Evolutionary conservation across 2,329 filamentous ascomycete genomes (phyloP), one percentile per base, ranked within the genome.

Genomic region (Cladobotryum protrusum): DNA sequence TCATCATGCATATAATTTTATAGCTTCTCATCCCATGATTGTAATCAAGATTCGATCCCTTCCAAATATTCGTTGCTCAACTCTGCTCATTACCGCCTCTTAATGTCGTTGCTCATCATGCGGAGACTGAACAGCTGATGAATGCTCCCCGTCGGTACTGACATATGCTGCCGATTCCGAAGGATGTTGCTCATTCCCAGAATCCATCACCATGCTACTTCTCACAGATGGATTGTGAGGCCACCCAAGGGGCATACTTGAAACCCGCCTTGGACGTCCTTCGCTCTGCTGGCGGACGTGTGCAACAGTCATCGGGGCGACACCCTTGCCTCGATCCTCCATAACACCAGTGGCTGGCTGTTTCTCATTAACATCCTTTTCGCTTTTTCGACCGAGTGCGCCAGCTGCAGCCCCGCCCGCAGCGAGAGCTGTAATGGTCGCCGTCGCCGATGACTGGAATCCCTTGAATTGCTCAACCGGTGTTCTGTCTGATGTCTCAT

Each of bases 401-500:
- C 56, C 55, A 9, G 58, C 56, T 4, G 59, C 59, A 24, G 50
- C 52, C 1, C 54, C 61, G 13, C 55, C 57, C 3, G 56, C 54
- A 6, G 58, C 58, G 42, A 62, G 19, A 15, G 59, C 57, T 6
- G 57, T 49, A 18, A 57, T 43, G 2, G 54, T 50, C 13, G 57
- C 55, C n/a, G 53, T 49, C 1, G 56, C 54, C 9, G 56, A 56
- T 18, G 52, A 53, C 1, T 54, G 49, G 36, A 66, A 57, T 15
- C 57, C 65, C 8, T 57, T 60, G 20, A 67, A 54, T 34, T 69
- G 69, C 41, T 69, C 55, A 7, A 63, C 24, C 1, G 62, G 50
- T 1, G 63, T 59, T 51, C 63, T 63, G 14, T 67, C 61, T 1
- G 64, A 67, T 5, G 61, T 66, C 57, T 81, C 77, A 54, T 81